Percentiles rank a stretch among this genome's conserved stretches.
phyloP scores from a whole-genome alignment of 495 filamentous ascomycete genomes.

The Penicillium desertorum region DNA sequence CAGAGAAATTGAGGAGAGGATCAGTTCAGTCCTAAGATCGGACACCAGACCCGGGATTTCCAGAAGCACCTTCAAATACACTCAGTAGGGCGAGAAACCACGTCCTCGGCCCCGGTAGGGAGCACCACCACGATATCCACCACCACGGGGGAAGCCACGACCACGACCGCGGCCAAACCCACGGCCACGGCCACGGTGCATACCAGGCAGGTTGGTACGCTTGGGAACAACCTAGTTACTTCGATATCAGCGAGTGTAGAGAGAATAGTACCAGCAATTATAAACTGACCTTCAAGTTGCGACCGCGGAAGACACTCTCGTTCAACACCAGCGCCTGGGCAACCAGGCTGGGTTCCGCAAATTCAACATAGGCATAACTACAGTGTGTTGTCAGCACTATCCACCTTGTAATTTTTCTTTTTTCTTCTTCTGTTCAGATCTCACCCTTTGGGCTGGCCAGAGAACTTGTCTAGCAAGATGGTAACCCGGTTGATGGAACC shows the following conservation, averaged over 20 bases:
- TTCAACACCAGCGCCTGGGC: slow-evolving; percentile 93
- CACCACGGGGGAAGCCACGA: slow-evolving; percentile 64
- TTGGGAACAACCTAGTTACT: slow-evolving; percentile 82
- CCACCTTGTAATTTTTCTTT: slow-evolving; percentile 11
- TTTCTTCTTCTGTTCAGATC: slow-evolving; percentile 23
- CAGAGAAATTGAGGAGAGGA: slow-evolving; percentile 18
- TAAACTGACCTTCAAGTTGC: slow-evolving; percentile 80
- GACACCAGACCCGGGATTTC: slow-evolving; percentile 11
- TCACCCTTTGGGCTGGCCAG: slow-evolving; percentile 97
- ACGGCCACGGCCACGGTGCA: slow-evolving; percentile 78
- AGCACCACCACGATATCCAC: slow-evolving; percentile 80
- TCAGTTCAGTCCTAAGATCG: slow-evolving; percentile 5
- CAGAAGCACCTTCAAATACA: slow-evolving; percentile 11
- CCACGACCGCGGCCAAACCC: slow-evolving; percentile 67
- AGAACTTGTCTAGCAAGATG: slow-evolving; percentile 96
- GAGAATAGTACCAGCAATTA: neutral
- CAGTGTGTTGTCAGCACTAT: slow-evolving; percentile 44
- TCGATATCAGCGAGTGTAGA: slow-evolving; percentile 8
- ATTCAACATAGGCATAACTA: slow-evolving; percentile 99
- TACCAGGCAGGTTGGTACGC: slow-evolving; percentile 93
- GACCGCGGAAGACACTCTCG: slow-evolving; percentile 92
- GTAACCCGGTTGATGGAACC: slow-evolving; percentile 98
- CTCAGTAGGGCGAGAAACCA: slow-evolving; percentile 79
- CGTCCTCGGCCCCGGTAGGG: slow-evolving; percentile 74
- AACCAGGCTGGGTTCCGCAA: slow-evolving; percentile 90